Evolutionary conservation across 352 stramenopile species (phyloP).

Genomic region (Globisporangium sylvaticum): DNA sequence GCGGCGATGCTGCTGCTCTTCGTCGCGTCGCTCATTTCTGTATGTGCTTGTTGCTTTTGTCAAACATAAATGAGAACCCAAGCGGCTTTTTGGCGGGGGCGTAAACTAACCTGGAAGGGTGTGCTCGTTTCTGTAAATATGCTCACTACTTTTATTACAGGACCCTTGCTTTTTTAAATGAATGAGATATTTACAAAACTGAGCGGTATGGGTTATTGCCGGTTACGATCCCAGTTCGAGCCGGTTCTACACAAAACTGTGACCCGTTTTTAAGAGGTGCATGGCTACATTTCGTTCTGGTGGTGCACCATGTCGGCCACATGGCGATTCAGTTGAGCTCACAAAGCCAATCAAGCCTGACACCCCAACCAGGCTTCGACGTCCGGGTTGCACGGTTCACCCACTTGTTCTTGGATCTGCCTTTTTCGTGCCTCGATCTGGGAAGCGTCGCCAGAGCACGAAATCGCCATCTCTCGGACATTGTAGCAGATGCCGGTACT

Average conservation of each 20-base stretch:
- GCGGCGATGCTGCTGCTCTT: background rate
- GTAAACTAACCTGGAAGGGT: background rate
- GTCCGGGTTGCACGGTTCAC: constrained; percentile 19
- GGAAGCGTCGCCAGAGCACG: constrained; percentile 18
- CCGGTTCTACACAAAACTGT: background rate
- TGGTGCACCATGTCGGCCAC: too few relatives aligned
- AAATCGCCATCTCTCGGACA: constrained; percentile 24
- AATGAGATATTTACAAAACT: too few relatives aligned
- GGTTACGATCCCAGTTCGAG: background rate
- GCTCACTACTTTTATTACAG: too few relatives aligned
- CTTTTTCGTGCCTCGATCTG: constrained; percentile 21
- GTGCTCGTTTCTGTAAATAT: background rate
- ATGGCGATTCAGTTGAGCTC: too few relatives aligned
- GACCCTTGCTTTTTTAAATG: too few relatives aligned
- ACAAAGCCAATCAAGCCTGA: background rate
- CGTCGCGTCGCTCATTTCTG: background rate
- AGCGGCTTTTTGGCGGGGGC: background rate
- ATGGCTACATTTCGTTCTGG: background rate
- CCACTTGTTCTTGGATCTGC: constrained; percentile 27
- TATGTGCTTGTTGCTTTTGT: background rate
- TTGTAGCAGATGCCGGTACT: constrained; percentile 30
- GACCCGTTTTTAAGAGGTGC: background rate
- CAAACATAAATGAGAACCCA: too few relatives aligned
- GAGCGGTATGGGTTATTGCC: background rate
- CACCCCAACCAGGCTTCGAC: constrained; percentile 38